Evolutionary conservation across 2,329 filamentous ascomycete species (phyloP).

Genomic region (Cordyceps cateniannulata): DNA sequence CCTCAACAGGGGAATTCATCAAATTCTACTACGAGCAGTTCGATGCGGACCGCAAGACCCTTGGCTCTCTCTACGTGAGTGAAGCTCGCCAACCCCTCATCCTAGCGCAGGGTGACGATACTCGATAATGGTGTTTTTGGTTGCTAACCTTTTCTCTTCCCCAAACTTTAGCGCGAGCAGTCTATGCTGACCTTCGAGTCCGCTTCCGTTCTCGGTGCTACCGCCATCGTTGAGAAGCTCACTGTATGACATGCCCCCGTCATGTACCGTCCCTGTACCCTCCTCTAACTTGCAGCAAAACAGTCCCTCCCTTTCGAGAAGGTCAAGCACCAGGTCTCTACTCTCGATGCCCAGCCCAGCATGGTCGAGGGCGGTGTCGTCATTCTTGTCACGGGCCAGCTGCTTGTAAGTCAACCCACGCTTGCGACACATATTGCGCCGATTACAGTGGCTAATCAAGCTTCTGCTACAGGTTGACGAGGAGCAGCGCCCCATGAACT

Average conservation of each 20-base stretch:
- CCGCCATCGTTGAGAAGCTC: slow-evolving; percentile 73
- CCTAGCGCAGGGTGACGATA: slow-evolving; percentile 3
- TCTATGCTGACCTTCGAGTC: slow-evolving; percentile 96
- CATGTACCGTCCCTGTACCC: not conserved
- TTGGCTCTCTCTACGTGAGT: slow-evolving; percentile 75
- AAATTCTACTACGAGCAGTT: slow-evolving; percentile 88
- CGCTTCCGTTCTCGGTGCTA: slow-evolving; percentile 55
- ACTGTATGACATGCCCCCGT: slow-evolving; percentile 45
- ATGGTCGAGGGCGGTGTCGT: slow-evolving; percentile 61
- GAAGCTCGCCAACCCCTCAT: not conserved
- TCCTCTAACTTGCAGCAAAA: not conserved
- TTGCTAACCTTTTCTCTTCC: not conserved
- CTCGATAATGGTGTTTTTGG: not conserved
- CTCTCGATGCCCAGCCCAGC: slow-evolving; percentile 77
- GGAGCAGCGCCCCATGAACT: slow-evolving; percentile 81
- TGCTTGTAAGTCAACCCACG: slow-evolving; percentile 57
- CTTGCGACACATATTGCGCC: not conserved
- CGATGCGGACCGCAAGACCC: slow-evolving; percentile 60
- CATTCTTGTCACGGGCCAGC: slow-evolving; percentile 80
- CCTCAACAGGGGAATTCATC: slow-evolving; percentile 69
- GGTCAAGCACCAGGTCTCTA: slow-evolving; percentile 70
- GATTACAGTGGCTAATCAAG: not conserved
- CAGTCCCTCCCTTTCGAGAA: slow-evolving; percentile 75
- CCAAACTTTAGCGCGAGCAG: slow-evolving; percentile 54
- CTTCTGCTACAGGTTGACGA: slow-evolving; percentile 65